phyloP scores from a whole-genome alignment of 2,329 filamentous ascomycete species.

The Paraphoma sp. region DNA sequence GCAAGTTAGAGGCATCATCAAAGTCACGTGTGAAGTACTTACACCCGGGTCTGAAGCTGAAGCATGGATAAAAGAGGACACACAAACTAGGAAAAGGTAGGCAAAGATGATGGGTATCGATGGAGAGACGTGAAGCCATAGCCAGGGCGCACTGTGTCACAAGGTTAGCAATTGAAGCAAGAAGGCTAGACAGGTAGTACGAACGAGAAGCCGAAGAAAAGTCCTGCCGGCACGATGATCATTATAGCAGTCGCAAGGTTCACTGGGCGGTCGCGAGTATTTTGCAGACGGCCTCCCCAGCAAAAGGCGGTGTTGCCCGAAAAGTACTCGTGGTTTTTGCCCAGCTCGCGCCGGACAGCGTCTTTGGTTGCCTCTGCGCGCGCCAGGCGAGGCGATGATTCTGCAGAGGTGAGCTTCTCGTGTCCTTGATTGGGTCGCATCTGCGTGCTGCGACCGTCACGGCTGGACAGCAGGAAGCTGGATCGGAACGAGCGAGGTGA shows the following conservation, averaged over 20 bases:
- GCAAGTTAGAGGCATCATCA: slow-evolving; percentile 18
- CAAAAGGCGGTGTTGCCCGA: slow-evolving; percentile 92
- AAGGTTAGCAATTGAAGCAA: slow-evolving; percentile 23
- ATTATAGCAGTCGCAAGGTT: slow-evolving; percentile 86
- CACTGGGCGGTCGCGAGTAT: slow-evolving; percentile 84
- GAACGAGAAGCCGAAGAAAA: slow-evolving; percentile 85
- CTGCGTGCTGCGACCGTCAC: slow-evolving; percentile 57
- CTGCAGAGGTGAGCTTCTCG: slow-evolving; percentile 82
- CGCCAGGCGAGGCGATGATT: slow-evolving; percentile 73
- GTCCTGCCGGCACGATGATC: slow-evolving; percentile 75
- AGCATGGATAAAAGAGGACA: slow-evolving; percentile 93
- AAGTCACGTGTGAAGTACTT: slow-evolving; percentile 53
- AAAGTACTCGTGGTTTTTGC: slow-evolving; percentile 90
- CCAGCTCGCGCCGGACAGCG: slow-evolving; percentile 55
- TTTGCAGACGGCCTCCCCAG: slow-evolving; percentile 83
- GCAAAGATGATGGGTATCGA: slow-evolving; percentile 88
- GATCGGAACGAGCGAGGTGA: slow-evolving; percentile 80
- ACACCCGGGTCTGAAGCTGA: slow-evolving; percentile 92
- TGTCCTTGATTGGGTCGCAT: slow-evolving; percentile 64
- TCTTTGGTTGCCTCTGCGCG: slow-evolving; percentile 50
- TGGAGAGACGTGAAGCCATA: slow-evolving; percentile 86
- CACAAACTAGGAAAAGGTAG: slow-evolving; percentile 87
- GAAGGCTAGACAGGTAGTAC: slow-evolving; percentile 30
- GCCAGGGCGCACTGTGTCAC: slow-evolving; percentile 69
- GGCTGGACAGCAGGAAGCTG: slow-evolving; percentile 71